Evolutionary conservation across 1,284 basidiomycete genomes (phyloP).

Genomic region (Ustilago bromivora): DNA sequence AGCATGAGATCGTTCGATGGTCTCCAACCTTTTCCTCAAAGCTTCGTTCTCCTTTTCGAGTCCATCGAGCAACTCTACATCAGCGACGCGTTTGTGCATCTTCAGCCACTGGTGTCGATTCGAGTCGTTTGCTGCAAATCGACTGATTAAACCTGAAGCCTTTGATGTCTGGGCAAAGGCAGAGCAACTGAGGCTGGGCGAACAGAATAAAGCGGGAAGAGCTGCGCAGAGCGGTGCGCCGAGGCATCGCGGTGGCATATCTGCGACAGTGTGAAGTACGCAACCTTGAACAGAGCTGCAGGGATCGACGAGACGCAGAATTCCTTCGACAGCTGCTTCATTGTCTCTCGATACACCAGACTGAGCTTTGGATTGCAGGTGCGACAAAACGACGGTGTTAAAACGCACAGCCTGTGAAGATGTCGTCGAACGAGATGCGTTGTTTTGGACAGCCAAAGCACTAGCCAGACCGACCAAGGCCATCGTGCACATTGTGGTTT

Average conservation of each 20-base stretch:
- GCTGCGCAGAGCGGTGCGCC: constrained; percentile 15
- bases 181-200: neutral
- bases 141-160: neutral
- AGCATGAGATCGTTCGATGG: neutral
- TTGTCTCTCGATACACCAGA: neutral
- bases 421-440: neutral
- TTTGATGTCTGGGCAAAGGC: neutral
- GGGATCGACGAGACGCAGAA: constrained; percentile 18
- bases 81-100: constrained; percentile 14
- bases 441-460: neutral
- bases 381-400: constrained; percentile 2
- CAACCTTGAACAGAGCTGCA: constrained; percentile 15
- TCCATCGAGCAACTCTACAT: constrained; percentile 12
- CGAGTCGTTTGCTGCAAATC: neutral
- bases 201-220: neutral
- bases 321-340: neutral
- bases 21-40: constrained; percentile 5
- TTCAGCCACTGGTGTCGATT: constrained; percentile 11
- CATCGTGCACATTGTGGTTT: neutral
- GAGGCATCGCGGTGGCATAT: neutral
- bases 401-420: neutral
- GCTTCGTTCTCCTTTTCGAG: constrained; percentile 11
- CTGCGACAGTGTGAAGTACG: neutral
- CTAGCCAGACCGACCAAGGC: constrained; percentile 10
- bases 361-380: neutral